phyloP scores from a whole-genome alignment of 306 rosid genomes.

The Sesbania bispinosa region DNA sequence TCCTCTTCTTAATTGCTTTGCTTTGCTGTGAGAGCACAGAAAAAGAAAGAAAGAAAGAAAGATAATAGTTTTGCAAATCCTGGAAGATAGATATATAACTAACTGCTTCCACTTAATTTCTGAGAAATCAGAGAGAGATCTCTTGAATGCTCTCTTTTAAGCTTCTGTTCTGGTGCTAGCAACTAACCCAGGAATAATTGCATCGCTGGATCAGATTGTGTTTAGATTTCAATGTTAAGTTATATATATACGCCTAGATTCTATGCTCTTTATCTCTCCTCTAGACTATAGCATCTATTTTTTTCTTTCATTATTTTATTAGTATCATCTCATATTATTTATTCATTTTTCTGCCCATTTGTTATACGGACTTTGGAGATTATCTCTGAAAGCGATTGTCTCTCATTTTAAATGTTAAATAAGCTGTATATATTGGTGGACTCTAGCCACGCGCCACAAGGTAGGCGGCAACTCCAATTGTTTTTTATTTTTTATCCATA shows the following conservation, averaged over 20 bases:
- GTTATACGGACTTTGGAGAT: slow-evolving; percentile 47
- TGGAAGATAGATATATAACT: too few relatives aligned
- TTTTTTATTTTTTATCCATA: too few relatives aligned
- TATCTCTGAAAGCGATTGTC: slow-evolving; percentile 81
- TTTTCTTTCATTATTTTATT: slow-evolving; percentile 25
- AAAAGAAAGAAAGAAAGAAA: too few relatives aligned
- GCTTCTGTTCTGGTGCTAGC: slow-evolving; percentile 23
- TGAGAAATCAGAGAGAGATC: slow-evolving; percentile 55
- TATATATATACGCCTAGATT: slow-evolving; percentile 71
- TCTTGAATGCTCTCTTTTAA: slow-evolving; percentile 54
- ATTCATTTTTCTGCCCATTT: slow-evolving; percentile 19
- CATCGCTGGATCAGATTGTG: slow-evolving; percentile 99
- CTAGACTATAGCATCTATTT: slow-evolving; percentile 36
- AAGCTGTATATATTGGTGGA: slow-evolving; percentile 33
- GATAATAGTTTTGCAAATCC: slow-evolving; percentile 40
- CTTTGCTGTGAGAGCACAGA: neutral
- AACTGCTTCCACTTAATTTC: slow-evolving; percentile 21
- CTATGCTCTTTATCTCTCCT: slow-evolving; percentile 50
- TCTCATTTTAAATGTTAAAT: slow-evolving; percentile 40
- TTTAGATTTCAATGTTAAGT: slow-evolving; percentile 60
- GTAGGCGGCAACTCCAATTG: slow-evolving; percentile 21
- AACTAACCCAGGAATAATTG: slow-evolving; percentile 60
- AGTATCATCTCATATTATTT: slow-evolving; percentile 22
- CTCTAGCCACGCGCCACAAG: slow-evolving; percentile 44
- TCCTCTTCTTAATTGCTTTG: neutral